Evolutionary conservation across 2,329 filamentous ascomycete species (phyloP).

Genomic region (Fusarium albosuccineum): DNA sequence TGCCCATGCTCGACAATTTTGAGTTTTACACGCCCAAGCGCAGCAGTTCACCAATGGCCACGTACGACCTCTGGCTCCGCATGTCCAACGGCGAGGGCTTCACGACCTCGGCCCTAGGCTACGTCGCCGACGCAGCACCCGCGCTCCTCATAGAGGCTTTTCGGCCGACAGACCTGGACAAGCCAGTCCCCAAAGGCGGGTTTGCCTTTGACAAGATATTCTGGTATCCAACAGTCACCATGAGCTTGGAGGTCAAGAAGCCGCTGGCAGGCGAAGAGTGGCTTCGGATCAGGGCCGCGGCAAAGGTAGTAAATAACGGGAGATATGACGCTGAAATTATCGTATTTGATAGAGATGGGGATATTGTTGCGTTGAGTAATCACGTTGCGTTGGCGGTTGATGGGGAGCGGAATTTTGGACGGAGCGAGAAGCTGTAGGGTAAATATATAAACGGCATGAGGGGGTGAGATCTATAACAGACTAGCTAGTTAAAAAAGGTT

Average conservation of each 20-base stretch:
- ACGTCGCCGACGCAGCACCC: slow-evolving; percentile 74
- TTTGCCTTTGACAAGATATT: slow-evolving; percentile 54
- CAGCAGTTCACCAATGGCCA: slow-evolving; percentile 17
- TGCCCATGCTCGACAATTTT: slow-evolving; percentile 46
- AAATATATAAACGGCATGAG: too few relatives aligned
- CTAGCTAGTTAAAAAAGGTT: too few relatives aligned
- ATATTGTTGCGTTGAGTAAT: slow-evolving; percentile 50
- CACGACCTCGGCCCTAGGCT: slow-evolving; percentile 74
- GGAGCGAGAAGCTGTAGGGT: slow-evolving; percentile 53
- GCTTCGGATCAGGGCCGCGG: slow-evolving; percentile 74
- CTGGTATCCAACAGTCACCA: slow-evolving; percentile 82
- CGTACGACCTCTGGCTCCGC: slow-evolving; percentile 68
- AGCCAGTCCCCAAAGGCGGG: slow-evolving; percentile 26
- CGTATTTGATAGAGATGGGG: slow-evolving; percentile 65
- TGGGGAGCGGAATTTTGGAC: slow-evolving; percentile 40
- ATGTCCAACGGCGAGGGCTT: slow-evolving; percentile 71
- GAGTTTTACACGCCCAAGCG: slow-evolving; percentile 48
- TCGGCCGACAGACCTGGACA: slow-evolving; percentile 47
- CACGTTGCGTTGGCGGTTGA: slow-evolving; percentile 50
- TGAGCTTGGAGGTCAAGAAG: slow-evolving; percentile 85
- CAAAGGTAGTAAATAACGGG: slow-evolving; percentile 78
- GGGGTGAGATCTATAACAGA: too few relatives aligned
- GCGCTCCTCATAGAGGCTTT: slow-evolving; percentile 73
- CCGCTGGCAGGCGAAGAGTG: slow-evolving; percentile 76
- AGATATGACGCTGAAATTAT: slow-evolving; percentile 80